Percentiles rank a stretch among this genome's conserved stretches.
Evolutionary conservation across 2,329 filamentous ascomycete genomes (phyloP).

Genomic region (Colletotrichum lindemuthianum): DNA sequence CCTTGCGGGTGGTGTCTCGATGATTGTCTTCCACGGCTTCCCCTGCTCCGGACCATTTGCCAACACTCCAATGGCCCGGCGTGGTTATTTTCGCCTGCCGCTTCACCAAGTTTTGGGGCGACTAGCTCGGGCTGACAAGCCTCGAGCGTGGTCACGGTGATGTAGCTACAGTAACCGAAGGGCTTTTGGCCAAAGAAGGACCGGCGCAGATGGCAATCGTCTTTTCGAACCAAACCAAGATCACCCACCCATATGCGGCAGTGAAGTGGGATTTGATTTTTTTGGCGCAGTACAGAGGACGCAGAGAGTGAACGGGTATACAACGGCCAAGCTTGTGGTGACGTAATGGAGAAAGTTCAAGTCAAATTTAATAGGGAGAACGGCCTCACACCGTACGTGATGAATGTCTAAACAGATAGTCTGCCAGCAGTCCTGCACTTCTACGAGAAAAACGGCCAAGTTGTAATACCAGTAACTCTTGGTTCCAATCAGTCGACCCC

Average conservation of each 20-base stretch:
- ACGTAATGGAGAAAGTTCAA: not conserved
- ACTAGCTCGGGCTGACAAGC: conserved; percentile 38
- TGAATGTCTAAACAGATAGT: conserved; percentile 1
- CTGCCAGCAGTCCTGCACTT: conserved; percentile 1
- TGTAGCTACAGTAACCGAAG: conserved; percentile 20
- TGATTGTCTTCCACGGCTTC: conserved; percentile 39
- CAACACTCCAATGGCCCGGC: conserved; percentile 39
- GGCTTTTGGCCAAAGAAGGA: conserved; percentile 38
- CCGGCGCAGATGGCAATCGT: conserved; percentile 40
- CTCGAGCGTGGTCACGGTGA: conserved; percentile 26
- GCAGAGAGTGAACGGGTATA: conserved; percentile 24
- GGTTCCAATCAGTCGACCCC: not conserved
- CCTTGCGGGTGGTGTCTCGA: conserved; percentile 38
- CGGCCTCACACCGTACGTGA: not conserved
- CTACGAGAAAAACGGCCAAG: not conserved
- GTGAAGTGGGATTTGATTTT: too few relatives aligned
- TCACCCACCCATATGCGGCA: conserved; percentile 33
- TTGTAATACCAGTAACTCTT: not conserved
- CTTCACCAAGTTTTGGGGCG: conserved; percentile 40
- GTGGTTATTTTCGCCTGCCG: conserved; percentile 39
- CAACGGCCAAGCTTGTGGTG: conserved; percentile 13
- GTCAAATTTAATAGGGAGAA: not conserved
- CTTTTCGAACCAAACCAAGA: conserved; percentile 37
- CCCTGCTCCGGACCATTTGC: conserved; percentile 37
- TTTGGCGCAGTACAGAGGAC: conserved; percentile 4